Conservation (phyloP, 164 flowering plant genomes). For the Dillenia turbinata region DNA sequence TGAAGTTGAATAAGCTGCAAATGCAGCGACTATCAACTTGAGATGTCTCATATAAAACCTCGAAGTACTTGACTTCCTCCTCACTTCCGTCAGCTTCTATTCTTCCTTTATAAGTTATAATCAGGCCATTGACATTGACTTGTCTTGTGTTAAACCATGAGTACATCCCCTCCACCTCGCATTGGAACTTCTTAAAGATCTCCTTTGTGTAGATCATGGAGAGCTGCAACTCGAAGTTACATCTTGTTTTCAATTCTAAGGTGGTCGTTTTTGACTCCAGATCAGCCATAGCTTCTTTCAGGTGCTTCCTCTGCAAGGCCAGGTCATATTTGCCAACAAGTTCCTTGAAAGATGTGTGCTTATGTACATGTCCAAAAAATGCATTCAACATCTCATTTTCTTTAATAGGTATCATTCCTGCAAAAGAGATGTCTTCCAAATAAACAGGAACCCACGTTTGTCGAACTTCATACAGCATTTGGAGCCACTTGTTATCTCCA, state of each 20-base stretch:
- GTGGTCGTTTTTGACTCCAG: conserved; percentile 24
- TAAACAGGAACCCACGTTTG: conserved; percentile 39
- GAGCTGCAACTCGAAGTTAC: conserved; percentile 37
- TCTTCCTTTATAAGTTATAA: conserved; percentile 35
- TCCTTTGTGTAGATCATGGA: conserved; percentile 38
- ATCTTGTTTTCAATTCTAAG: conserved; percentile 29
- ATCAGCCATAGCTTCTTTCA: conserved; percentile 37
- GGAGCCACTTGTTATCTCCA: conserved; percentile 36
- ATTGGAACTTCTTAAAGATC: conserved; percentile 36
- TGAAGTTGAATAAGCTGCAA: conserved; percentile 45
- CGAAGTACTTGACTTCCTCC: conserved; percentile 27
- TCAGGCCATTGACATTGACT: conserved; percentile 26
- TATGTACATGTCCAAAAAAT: conserved; percentile 46
- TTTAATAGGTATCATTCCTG: conserved; percentile 32
- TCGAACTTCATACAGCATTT: conserved; percentile 34
- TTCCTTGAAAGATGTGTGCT: conserved; percentile 43
- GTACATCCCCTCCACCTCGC: conserved; percentile 43
- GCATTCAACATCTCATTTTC: conserved; percentile 27
- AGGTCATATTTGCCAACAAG: conserved; percentile 44
- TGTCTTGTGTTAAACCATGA: conserved; percentile 44
- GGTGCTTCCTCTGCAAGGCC: conserved; percentile 33
- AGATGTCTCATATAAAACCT: conserved; percentile 36
- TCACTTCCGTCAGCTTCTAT: conserved; percentile 23
- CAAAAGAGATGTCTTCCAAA: conserved; percentile 35
- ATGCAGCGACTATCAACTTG: conserved; percentile 35